Evolutionary conservation across 1,284 basidiomycete species (phyloP).

Genomic region (Cystobasidium sp.): DNA sequence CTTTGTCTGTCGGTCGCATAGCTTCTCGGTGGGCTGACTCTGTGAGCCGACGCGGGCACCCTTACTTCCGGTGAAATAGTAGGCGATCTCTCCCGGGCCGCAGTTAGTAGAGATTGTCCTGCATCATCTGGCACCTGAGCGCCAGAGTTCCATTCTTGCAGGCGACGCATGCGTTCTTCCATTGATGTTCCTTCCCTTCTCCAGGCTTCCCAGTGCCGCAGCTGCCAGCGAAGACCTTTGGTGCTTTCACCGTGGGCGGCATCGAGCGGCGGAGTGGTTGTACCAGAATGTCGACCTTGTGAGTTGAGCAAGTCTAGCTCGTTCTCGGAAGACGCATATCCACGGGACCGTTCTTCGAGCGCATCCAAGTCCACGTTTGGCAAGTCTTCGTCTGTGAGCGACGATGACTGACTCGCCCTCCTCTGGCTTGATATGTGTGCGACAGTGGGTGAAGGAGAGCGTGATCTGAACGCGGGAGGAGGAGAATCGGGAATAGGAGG

Average conservation of each 20-base stretch:
- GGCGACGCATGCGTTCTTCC: slow-evolving; percentile 25
- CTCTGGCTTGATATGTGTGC: neutral
- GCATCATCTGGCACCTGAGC: neutral
- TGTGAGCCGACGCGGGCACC: neutral
- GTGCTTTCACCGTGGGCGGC: slow-evolving; percentile 3
- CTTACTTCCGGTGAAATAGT: neutral
- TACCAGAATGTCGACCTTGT: slow-evolving; percentile 20
- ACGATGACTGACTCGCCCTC: neutral
- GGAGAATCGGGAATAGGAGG: slow-evolving; percentile 27
- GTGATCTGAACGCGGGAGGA: slow-evolving; percentile 35
- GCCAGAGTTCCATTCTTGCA: slow-evolving; percentile 16
- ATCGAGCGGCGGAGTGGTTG: neutral
- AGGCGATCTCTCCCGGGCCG: neutral
- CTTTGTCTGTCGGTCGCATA: no score
- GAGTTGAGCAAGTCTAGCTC: slow-evolving; percentile 18
- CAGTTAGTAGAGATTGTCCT: no score
- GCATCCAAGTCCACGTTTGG: slow-evolving; percentile 32
- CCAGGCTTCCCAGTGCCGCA: slow-evolving; percentile 43
- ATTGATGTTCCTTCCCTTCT: slow-evolving; percentile 25
- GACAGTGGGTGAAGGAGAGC: slow-evolving; percentile 23
- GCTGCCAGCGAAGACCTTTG: slow-evolving; percentile 22
- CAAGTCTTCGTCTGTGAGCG: neutral
- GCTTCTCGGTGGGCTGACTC: no score
- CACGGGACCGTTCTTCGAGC: slow-evolving; percentile 18
- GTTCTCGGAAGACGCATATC: slow-evolving; percentile 35